Percentiles rank a stretch among this genome's conserved stretches.
phyloP scores from a whole-genome alignment of 1,284 basidiomycete species.

The Phlebopus sp. region DNA sequence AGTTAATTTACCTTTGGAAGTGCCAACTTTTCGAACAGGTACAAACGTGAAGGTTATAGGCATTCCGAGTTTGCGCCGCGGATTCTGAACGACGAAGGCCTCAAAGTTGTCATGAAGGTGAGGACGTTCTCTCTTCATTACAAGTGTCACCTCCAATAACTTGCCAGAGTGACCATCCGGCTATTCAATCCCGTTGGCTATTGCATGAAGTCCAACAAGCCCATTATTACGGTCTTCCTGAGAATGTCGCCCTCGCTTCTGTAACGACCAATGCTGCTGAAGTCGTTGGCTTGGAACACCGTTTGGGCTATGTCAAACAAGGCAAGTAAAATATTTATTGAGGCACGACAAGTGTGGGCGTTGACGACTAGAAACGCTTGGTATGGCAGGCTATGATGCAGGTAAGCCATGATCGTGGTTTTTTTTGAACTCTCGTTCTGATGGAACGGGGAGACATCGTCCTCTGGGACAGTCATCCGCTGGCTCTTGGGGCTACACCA shows the following conservation, averaged over 20 bases:
- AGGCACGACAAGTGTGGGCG: too few relatives aligned
- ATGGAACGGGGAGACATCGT: constrained; percentile 61
- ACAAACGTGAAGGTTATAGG: constrained; percentile 67
- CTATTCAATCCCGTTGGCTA: constrained; percentile 63
- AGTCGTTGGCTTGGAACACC: constrained; percentile 61
- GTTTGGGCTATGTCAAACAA: constrained; percentile 58
- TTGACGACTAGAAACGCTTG: too few relatives aligned
- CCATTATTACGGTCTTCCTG: constrained; percentile 54
- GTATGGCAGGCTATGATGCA: constrained; percentile 32
- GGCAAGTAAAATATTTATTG: constrained; percentile 30
- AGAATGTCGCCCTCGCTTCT: constrained; percentile 47
- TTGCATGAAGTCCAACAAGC: constrained; percentile 71
- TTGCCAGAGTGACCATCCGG: constrained; percentile 63
- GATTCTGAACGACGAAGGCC: constrained; percentile 24
- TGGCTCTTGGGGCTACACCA: constrained; percentile 70
- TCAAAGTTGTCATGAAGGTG: constrained; percentile 48
- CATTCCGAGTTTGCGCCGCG: constrained; percentile 37
- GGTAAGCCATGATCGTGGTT: constrained; percentile 14
- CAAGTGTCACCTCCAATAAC: background rate
- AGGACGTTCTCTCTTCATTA: background rate
- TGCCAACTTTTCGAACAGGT: constrained; percentile 45
- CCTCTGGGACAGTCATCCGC: constrained; percentile 86
- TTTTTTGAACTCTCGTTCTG: background rate
- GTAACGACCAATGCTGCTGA: constrained; percentile 65
- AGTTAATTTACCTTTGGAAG: background rate